These are phyloP conservation scores for Raphanus hybrid DNA, from an alignment of 441 rosid species.

Conservation along the genomic window DNA sequence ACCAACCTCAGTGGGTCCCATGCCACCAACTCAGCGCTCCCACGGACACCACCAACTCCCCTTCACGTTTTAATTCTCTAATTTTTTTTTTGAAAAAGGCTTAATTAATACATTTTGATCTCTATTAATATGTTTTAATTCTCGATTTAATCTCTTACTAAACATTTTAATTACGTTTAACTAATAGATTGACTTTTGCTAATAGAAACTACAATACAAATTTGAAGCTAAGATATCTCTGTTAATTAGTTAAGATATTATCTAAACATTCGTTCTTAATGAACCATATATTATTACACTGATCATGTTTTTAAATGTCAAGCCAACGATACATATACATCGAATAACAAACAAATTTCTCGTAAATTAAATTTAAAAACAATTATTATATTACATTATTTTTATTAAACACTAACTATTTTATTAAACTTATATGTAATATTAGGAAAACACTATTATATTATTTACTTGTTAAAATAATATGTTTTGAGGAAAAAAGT, in stretches of 20 bases:
- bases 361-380: background rate
- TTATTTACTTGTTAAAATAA: too few species aligned
- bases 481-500: background rate
- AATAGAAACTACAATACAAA: background rate
- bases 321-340: background rate
- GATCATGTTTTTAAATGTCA: background rate
- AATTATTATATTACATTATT: background rate
- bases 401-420: too few species aligned
- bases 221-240: background rate
- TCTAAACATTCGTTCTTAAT: background rate
- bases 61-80: constrained; percentile 33
- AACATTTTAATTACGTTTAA: constrained; percentile 1
- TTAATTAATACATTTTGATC: too few species aligned
- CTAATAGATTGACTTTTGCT: background rate
- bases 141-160: too few species aligned
- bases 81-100: too few species aligned
- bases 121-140: constrained; percentile 21
- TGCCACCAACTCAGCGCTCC: constrained; percentile 13
- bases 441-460: background rate
- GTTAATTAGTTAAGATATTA: background rate
- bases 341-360: background rate
- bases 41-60: constrained; percentile 42
- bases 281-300: background rate
- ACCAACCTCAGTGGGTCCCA: constrained; percentile 44
- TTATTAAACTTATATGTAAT: background rate